Evolutionary conservation across 2,329 filamentous ascomycete genomes (phyloP), one percentile per base, ranked within the genome.

Genomic region (Stromatinia cepivora): DNA sequence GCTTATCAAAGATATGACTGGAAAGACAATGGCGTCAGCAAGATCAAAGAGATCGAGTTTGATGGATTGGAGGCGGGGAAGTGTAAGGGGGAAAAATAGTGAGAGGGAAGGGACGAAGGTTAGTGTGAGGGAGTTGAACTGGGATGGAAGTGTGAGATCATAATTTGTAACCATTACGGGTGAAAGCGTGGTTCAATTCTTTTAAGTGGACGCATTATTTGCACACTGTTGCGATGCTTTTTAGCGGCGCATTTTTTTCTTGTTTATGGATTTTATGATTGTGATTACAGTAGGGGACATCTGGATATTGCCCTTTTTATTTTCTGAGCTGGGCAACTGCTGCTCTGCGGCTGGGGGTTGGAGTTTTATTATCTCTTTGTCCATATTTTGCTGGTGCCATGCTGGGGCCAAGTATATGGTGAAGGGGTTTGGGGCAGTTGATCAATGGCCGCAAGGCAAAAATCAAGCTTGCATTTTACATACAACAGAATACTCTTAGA

Each of bases 251-350:
- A 53, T 28, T 52, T 34, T 53, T 66, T 64, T 25, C 17, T 68
- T 68, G 13, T 36, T 64, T 68, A 68, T 53, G 66, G 57, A 68
- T 56, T 36, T 68, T 64, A 68, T 53, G 66, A 68, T 63, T 64
- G 48, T 39, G 46, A 52, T 52, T 64, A 53, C 61, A 39, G 46
- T 64, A 53, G 31, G 48, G 34, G 48, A 11, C 20, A 45, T 46
- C 42, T 34, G 59, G 66, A n/a, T 39, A 22, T 31, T 25, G 28
- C 57, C 50, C n/a, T 13, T 36, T 63, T 34, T 39, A 20, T 34
- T 25, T 25, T n/a, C 25, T 15, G 25, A 39, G 7, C 22, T 42
- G n/a, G 10, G 22, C 46, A 52, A 42, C 8, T 42, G 22, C 61
- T 52, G 34, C 61, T 64, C 50, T 34, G 58, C 15, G 13, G 36